phyloP scores from a whole-genome alignment of 352 stramenopile species.

The Phytophthora fragariae region DNA sequence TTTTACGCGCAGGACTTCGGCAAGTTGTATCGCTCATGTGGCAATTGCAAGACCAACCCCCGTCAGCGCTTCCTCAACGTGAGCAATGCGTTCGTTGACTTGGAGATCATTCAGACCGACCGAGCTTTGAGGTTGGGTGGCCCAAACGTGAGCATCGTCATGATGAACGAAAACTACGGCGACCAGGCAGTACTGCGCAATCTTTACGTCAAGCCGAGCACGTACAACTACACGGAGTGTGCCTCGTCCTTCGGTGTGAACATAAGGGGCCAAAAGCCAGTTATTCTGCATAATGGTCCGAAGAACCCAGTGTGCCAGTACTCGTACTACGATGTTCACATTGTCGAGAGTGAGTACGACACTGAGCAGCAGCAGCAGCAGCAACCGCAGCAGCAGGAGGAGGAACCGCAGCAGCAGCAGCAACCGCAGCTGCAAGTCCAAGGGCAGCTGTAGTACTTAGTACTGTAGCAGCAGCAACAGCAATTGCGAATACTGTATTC shows the following conservation, averaged over 20 bases:
- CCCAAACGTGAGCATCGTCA: conserved; percentile 45
- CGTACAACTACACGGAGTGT: conserved; percentile 35
- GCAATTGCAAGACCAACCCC: conserved; percentile 46
- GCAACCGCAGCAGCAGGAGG: background rate
- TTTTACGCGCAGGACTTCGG: conserved; percentile 32
- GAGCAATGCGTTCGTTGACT: conserved; percentile 39
- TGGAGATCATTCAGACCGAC: conserved; percentile 38
- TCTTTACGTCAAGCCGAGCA: conserved; percentile 37
- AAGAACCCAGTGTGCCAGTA: conserved; percentile 28
- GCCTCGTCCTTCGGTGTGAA: conserved; percentile 35
- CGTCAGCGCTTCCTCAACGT: conserved; percentile 48
- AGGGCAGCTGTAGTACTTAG: too few relatives aligned
- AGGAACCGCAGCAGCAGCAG: too few relatives aligned
- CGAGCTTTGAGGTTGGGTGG: background rate
- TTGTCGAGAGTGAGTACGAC: background rate
- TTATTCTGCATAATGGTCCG: conserved; percentile 30
- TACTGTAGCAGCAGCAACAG: too few relatives aligned
- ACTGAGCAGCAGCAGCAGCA: background rate
- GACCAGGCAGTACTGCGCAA: conserved; percentile 46
- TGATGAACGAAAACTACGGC: conserved; percentile 50
- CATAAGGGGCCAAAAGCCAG: conserved; percentile 19
- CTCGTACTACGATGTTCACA: conserved; percentile 4
- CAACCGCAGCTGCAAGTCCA: too few relatives aligned
- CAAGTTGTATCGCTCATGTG: conserved; percentile 42
- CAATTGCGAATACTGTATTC: too few relatives aligned